A percentile compares a stretch with the other conserved stretches of the same genome.
Evolutionary conservation across 768 basidiomycete genomes (phyloP).

Genomic region (Mycena haematopus): DNA sequence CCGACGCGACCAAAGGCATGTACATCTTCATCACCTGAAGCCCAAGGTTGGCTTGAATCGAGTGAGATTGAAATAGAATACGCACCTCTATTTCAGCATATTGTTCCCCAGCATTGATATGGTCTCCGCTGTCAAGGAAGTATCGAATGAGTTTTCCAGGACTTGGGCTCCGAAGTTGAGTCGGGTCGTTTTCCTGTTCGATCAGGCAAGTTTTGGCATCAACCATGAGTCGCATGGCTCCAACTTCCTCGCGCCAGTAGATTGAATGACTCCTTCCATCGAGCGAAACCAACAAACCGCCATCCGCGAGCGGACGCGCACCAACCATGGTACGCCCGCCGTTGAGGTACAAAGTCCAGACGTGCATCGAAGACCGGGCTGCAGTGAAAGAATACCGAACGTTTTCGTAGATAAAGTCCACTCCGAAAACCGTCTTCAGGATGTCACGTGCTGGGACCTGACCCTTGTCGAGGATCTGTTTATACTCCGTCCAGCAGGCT

Average conservation of each 20-base stretch:
- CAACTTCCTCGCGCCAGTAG: constrained; percentile 99
- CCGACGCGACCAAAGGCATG: constrained; percentile 94
- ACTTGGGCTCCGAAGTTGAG: constrained; percentile 93
- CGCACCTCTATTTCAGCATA: constrained; percentile 97
- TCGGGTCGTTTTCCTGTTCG: constrained; percentile 99
- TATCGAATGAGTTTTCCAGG: constrained; percentile 96
- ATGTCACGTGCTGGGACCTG: constrained; percentile 95
- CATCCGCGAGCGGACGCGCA: constrained; percentile 91
- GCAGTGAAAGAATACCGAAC: constrained; percentile 95
- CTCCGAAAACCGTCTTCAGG: constrained; percentile 93
- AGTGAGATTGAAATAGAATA: constrained; percentile 8
- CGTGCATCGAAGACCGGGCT: constrained; percentile 84
- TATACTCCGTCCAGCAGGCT: constrained; percentile 91
- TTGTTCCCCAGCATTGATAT: constrained; percentile 94
- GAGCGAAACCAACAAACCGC: constrained; percentile 89
- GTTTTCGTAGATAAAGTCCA: constrained; percentile 98
- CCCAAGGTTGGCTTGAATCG: constrained; percentile 14
- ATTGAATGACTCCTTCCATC: constrained; percentile 96
- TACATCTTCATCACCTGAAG: constrained; percentile 98
- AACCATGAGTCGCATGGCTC: constrained; percentile 88
- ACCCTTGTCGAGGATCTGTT: constrained; percentile 95
- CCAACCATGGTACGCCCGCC: constrained; percentile 93
- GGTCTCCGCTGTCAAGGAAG: constrained; percentile 96
- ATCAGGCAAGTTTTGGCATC: constrained; percentile 98
- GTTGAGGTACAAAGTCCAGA: constrained; percentile 96